Evolutionary conservation across 2,329 filamentous ascomycete species (phyloP).

Genomic region (Cladophialophora yegresii): DNA sequence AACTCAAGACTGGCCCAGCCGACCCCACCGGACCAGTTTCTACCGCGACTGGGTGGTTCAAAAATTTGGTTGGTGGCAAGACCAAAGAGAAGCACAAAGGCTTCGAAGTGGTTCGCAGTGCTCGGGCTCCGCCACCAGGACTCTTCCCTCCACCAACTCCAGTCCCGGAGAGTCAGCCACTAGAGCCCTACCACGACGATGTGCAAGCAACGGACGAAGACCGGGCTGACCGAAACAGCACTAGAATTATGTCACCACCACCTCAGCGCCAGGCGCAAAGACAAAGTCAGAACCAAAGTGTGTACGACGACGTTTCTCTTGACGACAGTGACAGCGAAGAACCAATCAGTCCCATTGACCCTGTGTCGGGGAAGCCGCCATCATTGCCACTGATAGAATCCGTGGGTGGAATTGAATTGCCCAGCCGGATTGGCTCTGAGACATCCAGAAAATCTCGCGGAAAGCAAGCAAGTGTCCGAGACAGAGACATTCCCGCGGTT

Average conservation of each 20-base stretch:
- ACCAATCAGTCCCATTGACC: conserved; percentile 36
- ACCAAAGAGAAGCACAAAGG: conserved; percentile 94
- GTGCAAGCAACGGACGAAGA: conserved; percentile 43
- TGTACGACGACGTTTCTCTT: conserved; percentile 22
- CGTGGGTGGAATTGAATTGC: conserved; percentile 62
- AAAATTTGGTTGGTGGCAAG: conserved; percentile 75
- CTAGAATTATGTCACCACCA: conserved; percentile 18
- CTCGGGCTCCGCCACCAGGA: conserved; percentile 79
- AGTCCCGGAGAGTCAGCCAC: conserved; percentile 54
- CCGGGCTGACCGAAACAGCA: conserved; percentile 15
- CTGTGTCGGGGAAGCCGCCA: conserved; percentile 54
- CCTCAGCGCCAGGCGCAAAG: conserved; percentile 7
- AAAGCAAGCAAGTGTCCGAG: conserved; percentile 40
- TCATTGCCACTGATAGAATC: conserved; percentile 62
- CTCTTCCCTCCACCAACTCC: conserved; percentile 45
- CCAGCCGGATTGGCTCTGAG: conserved; percentile 64
- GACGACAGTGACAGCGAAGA: conserved; percentile 26
- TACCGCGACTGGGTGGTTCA: conserved; percentile 87
- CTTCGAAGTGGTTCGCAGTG: conserved; percentile 92
- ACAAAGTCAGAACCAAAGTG: conserved; percentile 13
- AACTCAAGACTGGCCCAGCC: conserved; percentile 87
- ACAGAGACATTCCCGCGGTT: conserved; percentile 39
- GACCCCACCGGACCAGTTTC: conserved; percentile 91
- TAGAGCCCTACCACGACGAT: conserved; percentile 65
- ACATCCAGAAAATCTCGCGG: conserved; percentile 35